A percentile compares a stretch with the other conserved stretches of the same genome.
Evolutionary conservation across 1,139 yeast genomes (phyloP).

Genomic region (Taiozyma sp.): DNA sequence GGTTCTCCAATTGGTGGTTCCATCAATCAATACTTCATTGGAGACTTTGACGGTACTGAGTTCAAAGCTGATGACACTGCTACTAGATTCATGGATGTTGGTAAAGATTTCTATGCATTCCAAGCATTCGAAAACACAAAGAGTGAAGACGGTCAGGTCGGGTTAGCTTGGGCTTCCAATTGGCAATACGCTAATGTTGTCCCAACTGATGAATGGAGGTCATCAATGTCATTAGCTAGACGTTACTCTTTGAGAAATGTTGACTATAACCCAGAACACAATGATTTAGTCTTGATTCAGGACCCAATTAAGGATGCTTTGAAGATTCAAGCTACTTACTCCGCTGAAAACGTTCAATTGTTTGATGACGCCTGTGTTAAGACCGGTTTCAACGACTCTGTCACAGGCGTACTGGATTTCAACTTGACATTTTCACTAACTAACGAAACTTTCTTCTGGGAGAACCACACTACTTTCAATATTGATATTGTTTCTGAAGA

Average conservation of each 20-base stretch:
- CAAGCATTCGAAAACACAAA: constrained; percentile 27
- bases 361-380: not conserved
- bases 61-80: constrained; percentile 28
- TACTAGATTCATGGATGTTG: constrained; percentile 28
- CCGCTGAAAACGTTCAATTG: not conserved
- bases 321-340: not conserved
- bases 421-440: constrained; percentile 13
- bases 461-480: constrained; percentile 5
- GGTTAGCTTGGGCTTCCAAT: constrained; percentile 37
- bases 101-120: constrained; percentile 33
- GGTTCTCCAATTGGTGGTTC: constrained; percentile 37
- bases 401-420: constrained; percentile 16
- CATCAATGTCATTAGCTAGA: constrained; percentile 30
- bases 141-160: constrained; percentile 20
- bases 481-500: constrained; percentile 11
- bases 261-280: constrained; percentile 22
- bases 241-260: constrained; percentile 25
- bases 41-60: constrained; percentile 33
- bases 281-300: constrained; percentile 22
- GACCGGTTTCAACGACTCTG: constrained; percentile 4
- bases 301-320: constrained; percentile 19
- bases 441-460: not conserved
- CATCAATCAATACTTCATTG: constrained; percentile 33
- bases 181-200: constrained; percentile 33
- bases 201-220: constrained; percentile 31